Evolutionary conservation across 148 eudicot species (phyloP).

Genomic region (Persicaria tinctoria): DNA sequence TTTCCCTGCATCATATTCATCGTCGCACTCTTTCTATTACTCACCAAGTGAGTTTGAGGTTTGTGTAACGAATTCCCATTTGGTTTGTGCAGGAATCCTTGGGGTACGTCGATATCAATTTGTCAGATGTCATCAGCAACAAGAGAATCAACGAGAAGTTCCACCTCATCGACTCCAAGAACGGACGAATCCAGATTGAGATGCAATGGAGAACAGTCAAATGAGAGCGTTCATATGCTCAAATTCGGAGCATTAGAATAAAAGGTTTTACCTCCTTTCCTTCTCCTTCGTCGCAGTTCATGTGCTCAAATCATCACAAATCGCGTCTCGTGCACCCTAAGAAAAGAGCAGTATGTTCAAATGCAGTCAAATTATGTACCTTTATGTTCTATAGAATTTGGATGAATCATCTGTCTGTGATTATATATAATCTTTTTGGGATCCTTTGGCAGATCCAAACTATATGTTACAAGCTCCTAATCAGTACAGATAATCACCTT

Average conservation of each 20-base stretch:
- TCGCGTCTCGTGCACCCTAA: background rate
- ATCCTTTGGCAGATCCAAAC: too few relatives aligned
- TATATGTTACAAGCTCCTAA: too few relatives aligned
- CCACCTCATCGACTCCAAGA: conserved; percentile 83
- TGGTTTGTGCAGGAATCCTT: conserved; percentile 49
- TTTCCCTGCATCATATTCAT: background rate
- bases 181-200: conserved; percentile 74
- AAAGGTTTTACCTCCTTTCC: too few relatives aligned
- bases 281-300: background rate
- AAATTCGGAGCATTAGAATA: background rate
- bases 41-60: background rate
- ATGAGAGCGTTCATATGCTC: conserved; percentile 3
- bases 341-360: background rate
- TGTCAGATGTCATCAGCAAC: conserved; percentile 68
- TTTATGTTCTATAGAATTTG: background rate
- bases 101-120: conserved; percentile 71
- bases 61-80: background rate
- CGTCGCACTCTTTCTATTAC: background rate
- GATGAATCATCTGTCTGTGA: background rate
- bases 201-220: conserved; percentile 64
- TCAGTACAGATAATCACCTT: too few relatives aligned
- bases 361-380: background rate
- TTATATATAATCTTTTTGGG: background rate
- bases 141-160: conserved; percentile 77
- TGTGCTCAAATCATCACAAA: background rate